phyloP scores from a whole-genome alignment of 2,329 filamentous ascomycete species.

The Nigrograna mackinnonii region DNA sequence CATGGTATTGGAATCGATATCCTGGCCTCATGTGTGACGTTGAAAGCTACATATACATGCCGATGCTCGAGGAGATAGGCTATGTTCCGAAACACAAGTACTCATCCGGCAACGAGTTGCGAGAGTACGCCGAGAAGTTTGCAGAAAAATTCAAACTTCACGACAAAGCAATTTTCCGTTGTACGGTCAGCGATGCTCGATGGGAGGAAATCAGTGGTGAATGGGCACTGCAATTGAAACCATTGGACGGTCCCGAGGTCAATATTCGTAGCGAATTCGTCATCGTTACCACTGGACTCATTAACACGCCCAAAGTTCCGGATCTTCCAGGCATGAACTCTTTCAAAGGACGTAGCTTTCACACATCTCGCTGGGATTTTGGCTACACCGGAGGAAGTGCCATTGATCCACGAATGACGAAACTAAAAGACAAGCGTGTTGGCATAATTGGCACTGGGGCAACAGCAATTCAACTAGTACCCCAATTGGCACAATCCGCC shows the following conservation, averaged over 20 bases:
- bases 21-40: background rate
- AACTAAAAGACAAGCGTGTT: conserved; percentile 39
- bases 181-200: background rate
- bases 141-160: background rate
- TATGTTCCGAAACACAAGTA: background rate
- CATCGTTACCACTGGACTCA: background rate
- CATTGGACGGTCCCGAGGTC: background rate
- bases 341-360: conserved; percentile 30
- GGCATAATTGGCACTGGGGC: conserved; percentile 49
- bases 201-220: background rate
- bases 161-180: background rate
- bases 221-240: background rate
- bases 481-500: conserved; percentile 38
- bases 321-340: background rate
- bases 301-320: background rate
- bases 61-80: background rate
- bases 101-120: background rate
- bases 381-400: conserved; percentile 39
- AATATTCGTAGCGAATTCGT: background rate
- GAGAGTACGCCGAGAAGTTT: background rate
- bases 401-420: conserved; percentile 21
- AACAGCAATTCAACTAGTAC: conserved; percentile 44
- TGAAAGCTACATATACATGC: background rate
- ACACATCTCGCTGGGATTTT: conserved; percentile 48
- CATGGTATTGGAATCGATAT: background rate